Evolutionary conservation across 768 basidiomycete species (phyloP).

Genomic region (Phlebiopsis flavidoalba): DNA sequence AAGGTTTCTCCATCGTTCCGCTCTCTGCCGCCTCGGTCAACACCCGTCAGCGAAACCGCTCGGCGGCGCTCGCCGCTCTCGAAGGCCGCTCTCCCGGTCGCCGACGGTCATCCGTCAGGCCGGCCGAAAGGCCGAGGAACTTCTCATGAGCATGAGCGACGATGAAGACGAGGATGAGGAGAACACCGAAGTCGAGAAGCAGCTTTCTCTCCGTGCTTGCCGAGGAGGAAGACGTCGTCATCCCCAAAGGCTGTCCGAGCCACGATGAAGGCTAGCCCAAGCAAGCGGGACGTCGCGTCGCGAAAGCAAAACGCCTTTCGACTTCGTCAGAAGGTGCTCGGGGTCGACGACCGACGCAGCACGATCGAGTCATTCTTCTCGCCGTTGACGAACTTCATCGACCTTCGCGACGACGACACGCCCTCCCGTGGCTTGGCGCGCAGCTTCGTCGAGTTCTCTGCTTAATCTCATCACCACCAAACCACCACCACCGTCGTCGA

Average conservation of each 20-base stretch:
- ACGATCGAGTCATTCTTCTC: conserved; percentile 51
- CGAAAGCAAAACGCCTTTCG: neutral
- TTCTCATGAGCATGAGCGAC: conserved; percentile 69
- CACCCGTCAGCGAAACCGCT: conserved; percentile 42
- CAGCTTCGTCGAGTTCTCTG: conserved; percentile 54
- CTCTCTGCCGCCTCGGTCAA: conserved; percentile 42
- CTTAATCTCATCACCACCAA: neutral
- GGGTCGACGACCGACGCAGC: conserved; percentile 32
- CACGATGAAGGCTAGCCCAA: neutral
- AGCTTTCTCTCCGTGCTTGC: conserved; percentile 21
- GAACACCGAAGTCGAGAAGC: neutral
- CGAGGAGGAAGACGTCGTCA: conserved; percentile 26
- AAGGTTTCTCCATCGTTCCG: conserved; percentile 18
- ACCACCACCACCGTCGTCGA: neutral
- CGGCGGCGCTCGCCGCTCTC: conserved; percentile 57
- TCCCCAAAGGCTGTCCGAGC: conserved; percentile 6
- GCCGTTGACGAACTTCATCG: conserved; percentile 56
- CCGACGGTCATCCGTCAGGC: neutral
- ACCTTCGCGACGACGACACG: conserved; percentile 41
- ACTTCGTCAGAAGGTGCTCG: conserved; percentile 11
- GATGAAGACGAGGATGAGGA: conserved; percentile 45
- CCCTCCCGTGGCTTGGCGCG: conserved; percentile 41
- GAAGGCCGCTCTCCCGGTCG: conserved; percentile 36
- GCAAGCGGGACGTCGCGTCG: no score
- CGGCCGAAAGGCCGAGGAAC: conserved; percentile 39